Percentiles rank a stretch among this genome's conserved stretches.
Evolutionary conservation across 441 rosid species (phyloP).

Genomic region (Brassica hybrid): DNA sequence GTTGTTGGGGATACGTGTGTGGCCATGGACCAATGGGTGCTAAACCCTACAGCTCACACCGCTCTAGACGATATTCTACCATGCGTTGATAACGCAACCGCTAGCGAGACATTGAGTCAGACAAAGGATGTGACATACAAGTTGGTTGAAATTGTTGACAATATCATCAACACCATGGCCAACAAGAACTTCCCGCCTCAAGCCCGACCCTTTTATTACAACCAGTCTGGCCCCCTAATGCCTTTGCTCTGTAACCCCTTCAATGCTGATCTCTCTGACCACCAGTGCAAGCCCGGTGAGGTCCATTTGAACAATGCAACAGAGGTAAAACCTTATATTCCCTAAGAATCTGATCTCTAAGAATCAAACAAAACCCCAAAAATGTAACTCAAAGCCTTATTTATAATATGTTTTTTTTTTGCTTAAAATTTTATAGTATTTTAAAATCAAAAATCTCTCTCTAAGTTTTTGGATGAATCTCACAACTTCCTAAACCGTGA

Average conservation of each 20-base stretch:
- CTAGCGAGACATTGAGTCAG: conserved; percentile 70
- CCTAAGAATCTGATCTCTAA: neutral
- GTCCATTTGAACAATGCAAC: conserved; percentile 70
- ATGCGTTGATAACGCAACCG: conserved; percentile 85
- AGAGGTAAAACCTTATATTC: conserved; percentile 48
- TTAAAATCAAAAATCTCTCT: neutral
- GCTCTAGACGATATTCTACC: conserved; percentile 91
- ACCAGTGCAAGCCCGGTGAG: conserved; percentile 66
- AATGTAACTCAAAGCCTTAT: neutral
- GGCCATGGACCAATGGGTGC: conserved; percentile 91
- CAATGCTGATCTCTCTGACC: conserved; percentile 64
- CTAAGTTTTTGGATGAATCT: neutral
- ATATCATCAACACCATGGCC: conserved; percentile 50
- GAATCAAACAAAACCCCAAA: neutral
- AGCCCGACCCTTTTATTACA: conserved; percentile 56
- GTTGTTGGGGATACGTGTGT: conserved; percentile 84
- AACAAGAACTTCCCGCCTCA: conserved; percentile 62
- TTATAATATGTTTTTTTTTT: too few relatives aligned
- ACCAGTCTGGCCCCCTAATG: conserved; percentile 88
- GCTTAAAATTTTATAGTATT: too few relatives aligned
- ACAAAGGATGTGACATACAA: conserved; percentile 66
- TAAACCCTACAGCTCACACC: conserved; percentile 77
- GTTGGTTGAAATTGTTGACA: conserved; percentile 60
- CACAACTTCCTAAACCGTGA: neutral
- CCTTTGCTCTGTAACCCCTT: conserved; percentile 87